Evolutionary conservation across 176 grass and related monocot genomes (phyloP).

Genomic region (Zea luxurians): DNA sequence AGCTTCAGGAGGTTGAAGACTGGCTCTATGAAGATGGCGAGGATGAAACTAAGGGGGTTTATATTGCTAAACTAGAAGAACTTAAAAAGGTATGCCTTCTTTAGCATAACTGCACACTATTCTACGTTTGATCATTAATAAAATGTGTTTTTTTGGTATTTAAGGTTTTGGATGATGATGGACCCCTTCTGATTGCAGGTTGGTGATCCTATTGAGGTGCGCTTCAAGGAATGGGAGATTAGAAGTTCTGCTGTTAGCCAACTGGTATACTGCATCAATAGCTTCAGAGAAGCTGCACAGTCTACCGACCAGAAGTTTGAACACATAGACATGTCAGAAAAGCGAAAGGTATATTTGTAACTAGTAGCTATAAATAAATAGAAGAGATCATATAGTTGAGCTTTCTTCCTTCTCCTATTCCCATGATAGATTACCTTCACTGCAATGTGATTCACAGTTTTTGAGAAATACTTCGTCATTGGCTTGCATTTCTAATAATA

Average conservation of each 20-base stretch:
- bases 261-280: conserved; percentile 65
- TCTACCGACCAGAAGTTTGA: conserved; percentile 75
- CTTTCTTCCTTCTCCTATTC: no score
- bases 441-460: no score
- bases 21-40: conserved; percentile 98
- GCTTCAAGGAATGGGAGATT: conserved; percentile 59
- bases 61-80: conserved; percentile 89
- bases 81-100: conserved; percentile 56
- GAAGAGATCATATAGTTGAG: background rate
- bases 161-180: background rate
- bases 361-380: background rate
- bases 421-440: no score
- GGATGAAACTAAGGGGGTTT: conserved; percentile 93
- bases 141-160: background rate
- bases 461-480: no score
- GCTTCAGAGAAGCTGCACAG: conserved; percentile 76
- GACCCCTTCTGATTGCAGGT: conserved; percentile 40
- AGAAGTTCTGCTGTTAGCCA: conserved; percentile 51
- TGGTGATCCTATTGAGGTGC: conserved; percentile 69
- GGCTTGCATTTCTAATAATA: no score
- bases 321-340: conserved; percentile 78
- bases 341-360: conserved; percentile 69
- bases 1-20: conserved; percentile 87
- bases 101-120: background rate
- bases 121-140: background rate